phyloP scores from a whole-genome alignment of 2,329 filamentous ascomycete genomes.

The Blastomyces silverae region DNA sequence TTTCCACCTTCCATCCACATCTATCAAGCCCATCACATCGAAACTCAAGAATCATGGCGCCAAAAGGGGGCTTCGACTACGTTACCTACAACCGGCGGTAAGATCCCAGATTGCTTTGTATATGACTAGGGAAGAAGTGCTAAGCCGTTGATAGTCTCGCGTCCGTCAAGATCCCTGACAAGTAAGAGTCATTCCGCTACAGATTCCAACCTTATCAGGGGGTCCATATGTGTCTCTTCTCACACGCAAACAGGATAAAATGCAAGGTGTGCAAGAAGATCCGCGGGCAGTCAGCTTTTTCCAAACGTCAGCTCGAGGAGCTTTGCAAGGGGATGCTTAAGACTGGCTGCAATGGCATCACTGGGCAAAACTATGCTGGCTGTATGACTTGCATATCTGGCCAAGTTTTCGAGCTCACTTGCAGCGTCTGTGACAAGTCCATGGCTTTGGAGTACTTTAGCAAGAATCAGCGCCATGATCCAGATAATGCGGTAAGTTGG shows the following conservation, averaged over 20 bases:
- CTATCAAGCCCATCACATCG: background rate
- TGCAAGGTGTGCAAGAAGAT: conserved; percentile 44
- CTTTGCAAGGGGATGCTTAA: conserved; percentile 27
- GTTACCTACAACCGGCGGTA: conserved; percentile 25
- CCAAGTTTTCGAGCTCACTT: conserved; percentile 44
- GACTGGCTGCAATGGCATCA: conserved; percentile 20
- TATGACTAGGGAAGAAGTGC: background rate
- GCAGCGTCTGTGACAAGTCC: conserved; percentile 42
- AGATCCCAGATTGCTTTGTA: conserved; percentile 9
- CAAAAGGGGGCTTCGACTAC: conserved; percentile 25
- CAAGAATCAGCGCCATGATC: conserved; percentile 43
- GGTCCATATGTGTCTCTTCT: background rate
- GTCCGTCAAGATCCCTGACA: conserved; percentile 28
- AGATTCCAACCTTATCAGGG: background rate
- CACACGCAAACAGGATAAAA: conserved; percentile 36
- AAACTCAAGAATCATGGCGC: conserved; percentile 15
- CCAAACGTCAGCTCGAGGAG: conserved; percentile 43
- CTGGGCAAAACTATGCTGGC: conserved; percentile 26
- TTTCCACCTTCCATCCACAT: background rate
- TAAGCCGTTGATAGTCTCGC: conserved; percentile 25
- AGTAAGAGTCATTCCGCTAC: conserved; percentile 24
- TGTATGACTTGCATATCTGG: conserved; percentile 44
- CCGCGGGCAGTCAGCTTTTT: conserved; percentile 36
- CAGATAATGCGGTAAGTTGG: conserved; percentile 42
- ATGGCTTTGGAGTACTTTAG: conserved; percentile 47